Evolutionary conservation across 306 rosid species (phyloP).

Genomic region (Echinosophora koreensis): DNA sequence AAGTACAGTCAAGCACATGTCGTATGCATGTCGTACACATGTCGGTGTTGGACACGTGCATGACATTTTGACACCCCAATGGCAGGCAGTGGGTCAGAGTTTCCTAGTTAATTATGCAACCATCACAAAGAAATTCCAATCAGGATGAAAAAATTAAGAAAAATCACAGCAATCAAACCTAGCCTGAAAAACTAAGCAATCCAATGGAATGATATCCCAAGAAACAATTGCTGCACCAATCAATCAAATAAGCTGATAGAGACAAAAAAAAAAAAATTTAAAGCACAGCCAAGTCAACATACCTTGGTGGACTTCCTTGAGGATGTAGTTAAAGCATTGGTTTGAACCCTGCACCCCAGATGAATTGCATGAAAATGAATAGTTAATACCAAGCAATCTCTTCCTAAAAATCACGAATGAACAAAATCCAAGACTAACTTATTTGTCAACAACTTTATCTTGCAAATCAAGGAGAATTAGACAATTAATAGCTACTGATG

Average conservation of each 20-base stretch:
- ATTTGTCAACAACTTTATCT: slow-evolving; percentile 15
- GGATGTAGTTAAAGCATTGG: slow-evolving; percentile 51
- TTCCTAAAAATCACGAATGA: slow-evolving; percentile 4
- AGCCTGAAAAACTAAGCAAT: too few relatives aligned
- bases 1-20: slow-evolving; percentile 19
- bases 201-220: too few relatives aligned
- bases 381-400: slow-evolving; percentile 43
- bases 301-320: slow-evolving; percentile 69
- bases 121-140: slow-evolving; percentile 24
- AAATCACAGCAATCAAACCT: too few relatives aligned
- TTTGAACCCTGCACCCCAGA: slow-evolving; percentile 64
- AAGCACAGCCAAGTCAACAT: slow-evolving; percentile 42
- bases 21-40: too few relatives aligned
- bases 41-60: too few relatives aligned
- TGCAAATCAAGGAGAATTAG: not conserved
- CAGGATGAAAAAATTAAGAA: not conserved
- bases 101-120: not conserved
- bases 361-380: slow-evolving; percentile 38
- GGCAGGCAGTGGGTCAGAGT: too few relatives aligned
- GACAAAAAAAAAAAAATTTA: not conserved
- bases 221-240: not conserved
- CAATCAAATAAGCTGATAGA: slow-evolving; percentile 22
- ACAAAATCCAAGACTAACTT: slow-evolving; percentile 15
- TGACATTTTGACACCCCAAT: too few relatives aligned
- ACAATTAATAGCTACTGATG: not conserved